Percentiles rank a stretch among this genome's conserved stretches.
phyloP scores from a whole-genome alignment of 257 asterid species.

The Przewalskia tangutica region DNA sequence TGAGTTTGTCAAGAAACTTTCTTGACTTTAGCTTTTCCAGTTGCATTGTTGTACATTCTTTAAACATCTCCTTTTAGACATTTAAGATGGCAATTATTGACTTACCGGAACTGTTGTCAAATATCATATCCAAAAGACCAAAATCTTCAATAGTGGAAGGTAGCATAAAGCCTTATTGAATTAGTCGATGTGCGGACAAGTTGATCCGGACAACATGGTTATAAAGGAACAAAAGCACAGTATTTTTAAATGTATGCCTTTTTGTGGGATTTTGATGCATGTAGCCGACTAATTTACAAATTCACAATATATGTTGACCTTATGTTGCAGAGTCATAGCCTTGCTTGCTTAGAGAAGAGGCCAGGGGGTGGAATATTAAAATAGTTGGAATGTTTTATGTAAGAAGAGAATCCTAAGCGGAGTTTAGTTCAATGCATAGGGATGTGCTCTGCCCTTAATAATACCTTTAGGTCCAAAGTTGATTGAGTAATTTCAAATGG shows the following conservation, averaged over 20 bases:
- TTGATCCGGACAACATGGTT: no score
- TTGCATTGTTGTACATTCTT: slow-evolving; percentile 9
- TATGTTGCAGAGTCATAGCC: not conserved
- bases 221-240: no score
- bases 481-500: slow-evolving; percentile 18
- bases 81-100: slow-evolving; percentile 5
- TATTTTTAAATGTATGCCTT: not conserved
- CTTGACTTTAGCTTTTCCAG: slow-evolving; percentile 17
- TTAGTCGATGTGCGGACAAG: no score
- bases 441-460: slow-evolving; percentile 16
- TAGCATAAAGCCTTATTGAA: no score
- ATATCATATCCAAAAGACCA: not conserved
- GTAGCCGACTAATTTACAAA: no score
- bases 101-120: slow-evolving; percentile 5
- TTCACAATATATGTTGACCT: not conserved
- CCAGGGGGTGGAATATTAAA: not conserved
- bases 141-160: not conserved
- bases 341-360: not conserved
- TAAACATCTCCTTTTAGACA: not conserved
- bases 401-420: not conserved
- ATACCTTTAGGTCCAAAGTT: slow-evolving; percentile 10
- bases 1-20: slow-evolving; percentile 27
- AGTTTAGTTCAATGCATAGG: slow-evolving; percentile 23
- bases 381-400: not conserved
- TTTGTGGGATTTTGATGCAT: not conserved